Evolutionary conservation across 768 basidiomycete species (phyloP).

Genomic region (Dictyophora rubrovolvata): DNA sequence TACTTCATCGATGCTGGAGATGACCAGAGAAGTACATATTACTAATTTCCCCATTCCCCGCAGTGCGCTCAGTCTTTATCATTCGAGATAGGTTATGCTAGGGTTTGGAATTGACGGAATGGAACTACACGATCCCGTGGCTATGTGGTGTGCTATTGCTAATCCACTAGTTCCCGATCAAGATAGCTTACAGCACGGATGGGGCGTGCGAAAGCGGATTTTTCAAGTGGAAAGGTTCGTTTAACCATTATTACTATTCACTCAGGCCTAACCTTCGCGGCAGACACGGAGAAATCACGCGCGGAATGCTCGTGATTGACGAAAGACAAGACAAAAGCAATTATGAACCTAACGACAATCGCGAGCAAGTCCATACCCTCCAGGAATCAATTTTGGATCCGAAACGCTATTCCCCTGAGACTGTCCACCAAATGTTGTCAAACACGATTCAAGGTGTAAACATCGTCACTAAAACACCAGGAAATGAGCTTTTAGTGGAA

Average conservation of each 20-base stretch:
- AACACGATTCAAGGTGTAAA: conserved; percentile 17
- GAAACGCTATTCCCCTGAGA: conserved; percentile 16
- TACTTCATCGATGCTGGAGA: conserved; percentile 69
- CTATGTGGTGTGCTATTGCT: conserved; percentile 78
- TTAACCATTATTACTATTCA: not conserved
- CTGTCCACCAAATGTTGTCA: conserved; percentile 6
- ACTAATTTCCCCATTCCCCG: not conserved
- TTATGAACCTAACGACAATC: conserved; percentile 56
- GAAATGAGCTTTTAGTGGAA: conserved; percentile 37
- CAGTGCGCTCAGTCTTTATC: not conserved
- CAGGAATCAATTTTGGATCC: conserved; percentile 16
- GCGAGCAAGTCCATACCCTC: conserved; percentile 50
- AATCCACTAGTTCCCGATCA: conserved; percentile 42
- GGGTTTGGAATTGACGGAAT: conserved; percentile 73
- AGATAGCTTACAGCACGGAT: conserved; percentile 34
- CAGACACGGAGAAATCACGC: conserved; percentile 68
- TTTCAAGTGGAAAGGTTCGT: conserved; percentile 49
- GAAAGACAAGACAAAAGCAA: conserved; percentile 55
- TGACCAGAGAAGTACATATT: conserved; percentile 40
- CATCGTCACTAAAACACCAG: conserved; percentile 54
- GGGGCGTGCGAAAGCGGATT: conserved; percentile 40
- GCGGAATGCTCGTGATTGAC: conserved; percentile 84
- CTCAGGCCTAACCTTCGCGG: not conserved
- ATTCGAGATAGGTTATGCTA: conserved; percentile 44
- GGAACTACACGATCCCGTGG: conserved; percentile 85